These are phyloP conservation scores for Eustoma russellianum DNA, from an alignment of 257 asterid species.

Conservation along the genomic window DNA sequence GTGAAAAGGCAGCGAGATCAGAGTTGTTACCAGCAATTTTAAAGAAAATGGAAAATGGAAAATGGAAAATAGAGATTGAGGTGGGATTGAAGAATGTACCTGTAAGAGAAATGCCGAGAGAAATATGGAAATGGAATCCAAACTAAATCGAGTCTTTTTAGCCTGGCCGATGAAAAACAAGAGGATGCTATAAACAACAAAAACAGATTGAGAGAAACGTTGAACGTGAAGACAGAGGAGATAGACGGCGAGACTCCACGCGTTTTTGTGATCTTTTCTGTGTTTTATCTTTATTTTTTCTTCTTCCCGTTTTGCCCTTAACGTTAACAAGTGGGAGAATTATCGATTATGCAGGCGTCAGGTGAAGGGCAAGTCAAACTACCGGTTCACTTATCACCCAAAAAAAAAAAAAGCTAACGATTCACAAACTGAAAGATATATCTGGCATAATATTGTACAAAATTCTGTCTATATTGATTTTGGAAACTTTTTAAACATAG, in stretches of 20 bases:
- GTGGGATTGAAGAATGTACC: constrained; percentile 24
- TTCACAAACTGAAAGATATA: no score
- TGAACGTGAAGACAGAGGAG: not conserved
- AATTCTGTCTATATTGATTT: not conserved
- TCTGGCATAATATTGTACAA: not conserved
- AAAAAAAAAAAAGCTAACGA: no score
- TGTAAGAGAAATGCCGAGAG: constrained; percentile 22
- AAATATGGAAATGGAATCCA: constrained; percentile 1
- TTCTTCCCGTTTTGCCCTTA: no score
- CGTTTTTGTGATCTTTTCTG: not conserved
- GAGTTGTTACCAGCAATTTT: constrained; percentile 20
- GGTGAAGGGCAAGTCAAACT: no score
- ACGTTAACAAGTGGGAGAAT: no score
- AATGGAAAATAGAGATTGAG: not conserved
- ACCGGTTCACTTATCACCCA: no score
- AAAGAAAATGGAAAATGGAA: constrained; percentile 6
- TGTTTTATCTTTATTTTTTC: not conserved
- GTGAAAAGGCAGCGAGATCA: constrained; percentile 43
- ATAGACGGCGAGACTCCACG: not conserved
- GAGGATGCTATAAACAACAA: not conserved
- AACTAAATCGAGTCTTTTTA: constrained; percentile 13
- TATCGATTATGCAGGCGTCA: no score
- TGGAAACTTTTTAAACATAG: no score
- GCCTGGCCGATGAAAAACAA: constrained; percentile 1
- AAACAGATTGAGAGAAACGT: not conserved